A percentile compares a stretch with the other conserved stretches of the same genome.
Evolutionary conservation across 768 basidiomycete genomes (phyloP).

Genomic region (Daedalea quercina): DNA sequence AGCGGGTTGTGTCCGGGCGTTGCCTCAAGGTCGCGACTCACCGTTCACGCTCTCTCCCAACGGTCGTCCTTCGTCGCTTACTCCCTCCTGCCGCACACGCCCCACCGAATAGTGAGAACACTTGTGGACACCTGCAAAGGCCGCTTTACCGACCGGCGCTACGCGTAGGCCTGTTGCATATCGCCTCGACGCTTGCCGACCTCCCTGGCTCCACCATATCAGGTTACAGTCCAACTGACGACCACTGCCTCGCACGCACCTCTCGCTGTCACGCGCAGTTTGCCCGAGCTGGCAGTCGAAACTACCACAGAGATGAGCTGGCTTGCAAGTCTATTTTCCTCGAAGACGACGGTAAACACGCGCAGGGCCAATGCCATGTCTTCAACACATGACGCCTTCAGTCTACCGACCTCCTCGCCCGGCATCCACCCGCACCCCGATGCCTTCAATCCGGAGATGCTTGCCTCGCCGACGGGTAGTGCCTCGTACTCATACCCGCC

Average conservation of each 20-base stretch:
- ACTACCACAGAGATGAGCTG: conserved; percentile 50
- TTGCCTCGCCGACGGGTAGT: conserved; percentile 42
- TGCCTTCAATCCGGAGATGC: conserved; percentile 50
- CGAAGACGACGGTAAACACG: conserved; percentile 37
- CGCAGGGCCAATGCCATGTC: conserved; percentile 52
- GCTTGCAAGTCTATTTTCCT: conserved; percentile 60
- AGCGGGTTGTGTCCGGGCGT: not conserved
- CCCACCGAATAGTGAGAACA: not conserved
- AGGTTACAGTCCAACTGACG: conserved; percentile 3
- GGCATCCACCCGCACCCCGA: conserved; percentile 46
- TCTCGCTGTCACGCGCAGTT: not conserved
- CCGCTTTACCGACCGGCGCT: not conserved
- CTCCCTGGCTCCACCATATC: conserved; percentile 14
- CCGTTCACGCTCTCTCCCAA: not conserved
- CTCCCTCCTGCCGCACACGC: not conserved
- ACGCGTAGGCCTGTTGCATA: not conserved
- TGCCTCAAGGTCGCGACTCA: not conserved
- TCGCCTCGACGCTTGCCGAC: conserved; percentile 8
- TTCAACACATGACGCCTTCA: conserved; percentile 84
- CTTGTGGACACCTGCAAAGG: not conserved
- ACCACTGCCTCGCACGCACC: conserved; percentile 7
- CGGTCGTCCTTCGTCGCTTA: not conserved
- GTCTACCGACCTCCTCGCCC: conserved; percentile 71
- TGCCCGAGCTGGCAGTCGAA: not conserved
- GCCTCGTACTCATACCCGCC: conserved; percentile 78